These are phyloP conservation scores for Claviceps arundinis DNA, from an alignment of 2,329 filamentous ascomycete species.

Conservation along the genomic window DNA sequence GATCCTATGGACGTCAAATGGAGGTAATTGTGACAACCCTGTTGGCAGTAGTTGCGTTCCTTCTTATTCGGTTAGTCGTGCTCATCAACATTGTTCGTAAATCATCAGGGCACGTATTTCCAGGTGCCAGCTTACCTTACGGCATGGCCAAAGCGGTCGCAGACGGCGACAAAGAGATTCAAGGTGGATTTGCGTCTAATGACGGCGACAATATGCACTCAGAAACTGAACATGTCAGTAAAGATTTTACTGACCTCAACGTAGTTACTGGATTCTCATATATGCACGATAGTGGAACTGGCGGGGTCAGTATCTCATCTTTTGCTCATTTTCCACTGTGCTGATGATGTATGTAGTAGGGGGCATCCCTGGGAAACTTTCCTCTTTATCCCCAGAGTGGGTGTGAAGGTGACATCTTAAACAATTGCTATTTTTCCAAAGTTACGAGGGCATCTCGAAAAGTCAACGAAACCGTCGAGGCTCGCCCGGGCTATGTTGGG, in stretches of 20 bases:
- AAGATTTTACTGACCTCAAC: background rate
- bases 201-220: conserved; percentile 11
- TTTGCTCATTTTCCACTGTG: background rate
- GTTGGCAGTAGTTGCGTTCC: background rate
- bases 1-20: conserved; percentile 16
- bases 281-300: conserved; percentile 18
- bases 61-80: background rate
- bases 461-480: conserved; percentile 35
- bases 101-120: conserved; percentile 14
- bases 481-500: conserved; percentile 49
- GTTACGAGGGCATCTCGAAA: conserved; percentile 32
- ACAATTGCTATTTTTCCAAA: conserved; percentile 38
- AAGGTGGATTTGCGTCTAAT: conserved; percentile 15
- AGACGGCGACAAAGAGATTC: conserved; percentile 13
- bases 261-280: conserved; percentile 18
- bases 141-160: conserved; percentile 18
- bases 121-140: conserved; percentile 16
- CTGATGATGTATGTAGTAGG: conserved; percentile 7
- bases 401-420: conserved; percentile 30
- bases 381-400: conserved; percentile 35
- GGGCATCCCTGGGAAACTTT: conserved; percentile 37
- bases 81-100: background rate
- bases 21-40: conserved; percentile 8
- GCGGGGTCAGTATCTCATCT: conserved; percentile 16
- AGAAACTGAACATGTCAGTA: background rate